Conservation (phyloP, 2,329 filamentous ascomycete genomes). For the Monosporascus cannonballus region DNA sequence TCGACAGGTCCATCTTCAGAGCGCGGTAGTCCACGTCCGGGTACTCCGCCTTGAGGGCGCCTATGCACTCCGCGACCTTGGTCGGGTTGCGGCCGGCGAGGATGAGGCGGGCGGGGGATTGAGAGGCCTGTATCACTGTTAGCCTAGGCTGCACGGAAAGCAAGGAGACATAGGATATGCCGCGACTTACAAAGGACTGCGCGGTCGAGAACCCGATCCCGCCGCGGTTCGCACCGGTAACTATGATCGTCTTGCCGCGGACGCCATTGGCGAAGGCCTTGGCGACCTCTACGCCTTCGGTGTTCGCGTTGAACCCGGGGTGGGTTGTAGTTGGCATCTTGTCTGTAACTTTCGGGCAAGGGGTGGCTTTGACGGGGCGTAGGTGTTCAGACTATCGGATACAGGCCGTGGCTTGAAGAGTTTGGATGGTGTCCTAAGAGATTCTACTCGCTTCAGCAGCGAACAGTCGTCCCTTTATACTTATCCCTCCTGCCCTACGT, state of each 20-base stretch:
- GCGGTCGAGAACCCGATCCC: conserved; percentile 29
- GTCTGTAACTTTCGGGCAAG: not conserved
- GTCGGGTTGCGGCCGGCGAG: conserved; percentile 26
- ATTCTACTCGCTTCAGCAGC: not conserved
- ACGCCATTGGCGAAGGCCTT: conserved; percentile 27
- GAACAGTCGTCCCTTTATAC: not conserved
- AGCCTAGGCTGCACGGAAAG: not conserved
- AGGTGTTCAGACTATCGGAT: not conserved
- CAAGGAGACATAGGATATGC: not conserved
- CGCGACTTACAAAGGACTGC: conserved; percentile 27
- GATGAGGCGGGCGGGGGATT: conserved; percentile 28
- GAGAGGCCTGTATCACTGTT: conserved; percentile 17
- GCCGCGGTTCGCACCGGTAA: conserved; percentile 29
- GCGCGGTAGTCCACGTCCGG: conserved; percentile 24
- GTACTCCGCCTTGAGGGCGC: conserved; percentile 20
- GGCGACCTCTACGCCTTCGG: conserved; percentile 33
- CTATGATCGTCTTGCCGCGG: conserved; percentile 29
- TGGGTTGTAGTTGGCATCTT: conserved; percentile 27
- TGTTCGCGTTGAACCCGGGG: conserved; percentile 27
- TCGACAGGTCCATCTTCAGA: conserved; percentile 33
- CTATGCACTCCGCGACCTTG: conserved; percentile 24
- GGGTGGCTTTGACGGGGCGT: not conserved
- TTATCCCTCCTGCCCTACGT: not conserved
- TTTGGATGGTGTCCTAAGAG: not conserved
- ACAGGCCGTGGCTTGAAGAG: not conserved